Evolutionary conservation across 2,329 filamentous ascomycete species (phyloP).

Genomic region (Apiospora marii): DNA sequence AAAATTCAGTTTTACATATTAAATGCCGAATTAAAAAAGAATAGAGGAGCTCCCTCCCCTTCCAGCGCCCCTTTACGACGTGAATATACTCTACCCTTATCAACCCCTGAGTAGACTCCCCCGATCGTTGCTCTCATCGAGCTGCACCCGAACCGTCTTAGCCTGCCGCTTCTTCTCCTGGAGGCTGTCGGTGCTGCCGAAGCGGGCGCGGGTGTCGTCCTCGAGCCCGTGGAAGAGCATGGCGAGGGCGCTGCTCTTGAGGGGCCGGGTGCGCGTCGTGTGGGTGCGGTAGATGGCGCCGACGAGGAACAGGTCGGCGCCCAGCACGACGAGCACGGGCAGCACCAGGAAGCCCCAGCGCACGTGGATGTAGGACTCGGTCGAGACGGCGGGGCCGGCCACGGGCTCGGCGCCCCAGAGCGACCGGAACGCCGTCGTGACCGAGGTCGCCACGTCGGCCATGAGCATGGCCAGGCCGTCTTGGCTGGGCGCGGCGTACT

Average conservation of each 20-base stretch:
- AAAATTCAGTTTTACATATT: neutral
- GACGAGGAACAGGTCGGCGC: slow-evolving; percentile 41
- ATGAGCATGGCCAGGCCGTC: slow-evolving; percentile 45
- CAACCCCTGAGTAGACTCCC: slow-evolving; percentile 25
- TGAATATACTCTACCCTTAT: neutral
- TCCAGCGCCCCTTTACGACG: too few relatives aligned
- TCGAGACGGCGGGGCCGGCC: slow-evolving; percentile 38
- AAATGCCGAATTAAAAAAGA: neutral
- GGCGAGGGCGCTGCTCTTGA: slow-evolving; percentile 47
- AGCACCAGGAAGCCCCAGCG: slow-evolving; percentile 46
- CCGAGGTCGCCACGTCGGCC: slow-evolving; percentile 43
- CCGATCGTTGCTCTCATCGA: slow-evolving; percentile 36
- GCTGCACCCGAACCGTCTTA: slow-evolving; percentile 36
- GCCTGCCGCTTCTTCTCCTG: slow-evolving; percentile 38
- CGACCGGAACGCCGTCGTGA: slow-evolving; percentile 45
- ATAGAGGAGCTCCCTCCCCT: neutral
- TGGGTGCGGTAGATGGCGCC: slow-evolving; percentile 38
- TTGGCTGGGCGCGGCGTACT: slow-evolving; percentile 36
- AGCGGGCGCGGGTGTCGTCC: slow-evolving; percentile 34
- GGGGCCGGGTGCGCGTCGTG: slow-evolving; percentile 37
- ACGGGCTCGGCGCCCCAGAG: slow-evolving; percentile 39
- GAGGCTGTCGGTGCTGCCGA: slow-evolving; percentile 33
- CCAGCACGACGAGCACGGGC: slow-evolving; percentile 41
- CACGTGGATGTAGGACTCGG: slow-evolving; percentile 44
- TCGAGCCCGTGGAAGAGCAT: slow-evolving; percentile 47